These are phyloP conservation scores for Phytophthora pluvialis DNA, from an alignment of 352 stramenopile species.

Conservation along the genomic window DNA sequence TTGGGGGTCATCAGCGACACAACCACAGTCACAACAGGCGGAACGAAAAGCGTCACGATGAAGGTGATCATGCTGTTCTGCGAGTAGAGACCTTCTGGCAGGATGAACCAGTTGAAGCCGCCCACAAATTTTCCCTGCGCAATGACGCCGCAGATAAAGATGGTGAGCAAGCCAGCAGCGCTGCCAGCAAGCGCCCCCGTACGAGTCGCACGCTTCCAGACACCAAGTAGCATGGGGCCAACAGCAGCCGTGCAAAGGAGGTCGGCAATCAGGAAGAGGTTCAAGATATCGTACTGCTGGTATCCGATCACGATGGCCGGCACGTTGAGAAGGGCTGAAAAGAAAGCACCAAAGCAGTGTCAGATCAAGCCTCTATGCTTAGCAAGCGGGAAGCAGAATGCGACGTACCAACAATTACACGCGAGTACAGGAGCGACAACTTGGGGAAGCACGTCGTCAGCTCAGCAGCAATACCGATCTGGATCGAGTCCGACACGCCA, in stretches of 20 bases:
- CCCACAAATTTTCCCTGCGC: conserved; percentile 42
- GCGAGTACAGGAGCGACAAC: conserved; percentile 57
- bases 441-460: conserved; percentile 75
- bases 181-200: conserved; percentile 56
- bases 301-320: conserved; percentile 72
- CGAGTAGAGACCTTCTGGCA: conserved; percentile 44
- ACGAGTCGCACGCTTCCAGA: conserved; percentile 57
- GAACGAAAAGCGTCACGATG: conserved; percentile 37
- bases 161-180: conserved; percentile 45
- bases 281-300: conserved; percentile 73
- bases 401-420: conserved; percentile 55
- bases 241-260: conserved; percentile 76
- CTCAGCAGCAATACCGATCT: conserved; percentile 77
- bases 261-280: conserved; percentile 78
- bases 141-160: conserved; percentile 45
- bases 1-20: conserved; percentile 55
- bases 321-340: conserved; percentile 64
- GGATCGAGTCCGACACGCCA: conserved; percentile 71
- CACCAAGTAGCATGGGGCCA: conserved; percentile 69
- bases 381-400: neutral
- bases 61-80: conserved; percentile 32
- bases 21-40: conserved; percentile 46
- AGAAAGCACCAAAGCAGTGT: neutral
- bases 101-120: conserved; percentile 78
- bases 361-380: neutral